Evolutionary conservation across 352 stramenopile genomes (phyloP).

Genomic region (Phytophthora pseudosyringae): DNA sequence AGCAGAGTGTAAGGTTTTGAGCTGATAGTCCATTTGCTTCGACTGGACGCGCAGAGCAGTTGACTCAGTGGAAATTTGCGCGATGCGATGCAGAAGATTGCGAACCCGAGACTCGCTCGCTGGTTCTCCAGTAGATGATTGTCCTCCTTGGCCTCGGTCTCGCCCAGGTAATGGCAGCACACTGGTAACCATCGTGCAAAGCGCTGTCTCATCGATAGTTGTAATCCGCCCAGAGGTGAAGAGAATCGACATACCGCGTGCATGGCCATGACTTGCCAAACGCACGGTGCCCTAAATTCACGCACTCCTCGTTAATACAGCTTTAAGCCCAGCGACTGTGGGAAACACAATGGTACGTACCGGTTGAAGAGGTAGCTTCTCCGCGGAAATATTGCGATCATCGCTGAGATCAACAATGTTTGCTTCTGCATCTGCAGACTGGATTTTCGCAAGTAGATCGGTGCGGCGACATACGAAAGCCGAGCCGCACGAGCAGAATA

Average conservation of each 20-base stretch:
- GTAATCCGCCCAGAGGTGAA: slow-evolving; percentile 44
- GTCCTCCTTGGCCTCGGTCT: neutral
- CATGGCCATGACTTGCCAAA: slow-evolving; percentile 28
- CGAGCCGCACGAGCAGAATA: slow-evolving; percentile 43
- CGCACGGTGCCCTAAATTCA: slow-evolving; percentile 39
- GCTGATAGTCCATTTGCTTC: slow-evolving; percentile 41
- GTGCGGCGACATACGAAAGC: slow-evolving; percentile 30
- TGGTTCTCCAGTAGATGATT: slow-evolving; percentile 4
- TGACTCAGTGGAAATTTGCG: slow-evolving; percentile 43
- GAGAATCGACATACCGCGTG: slow-evolving; percentile 37
- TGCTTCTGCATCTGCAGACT: neutral
- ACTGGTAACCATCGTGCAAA: slow-evolving; percentile 28
- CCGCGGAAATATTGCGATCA: slow-evolving; percentile 3
- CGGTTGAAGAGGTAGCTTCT: slow-evolving; percentile 41
- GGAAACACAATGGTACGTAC: slow-evolving; percentile 19
- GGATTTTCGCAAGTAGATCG: slow-evolving; percentile 15
- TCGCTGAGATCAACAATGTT: neutral
- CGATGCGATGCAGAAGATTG: slow-evolving; percentile 47
- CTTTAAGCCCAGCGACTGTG: neutral
- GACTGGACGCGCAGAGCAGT: slow-evolving; percentile 38
- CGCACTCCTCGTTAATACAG: slow-evolving; percentile 2
- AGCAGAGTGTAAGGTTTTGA: slow-evolving; percentile 51
- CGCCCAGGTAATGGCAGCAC: slow-evolving; percentile 23
- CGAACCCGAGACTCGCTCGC: slow-evolving; percentile 39
- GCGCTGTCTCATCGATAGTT: slow-evolving; percentile 24